phyloP scores from a whole-genome alignment of 2,329 filamentous ascomycete genomes.

The Xylariaceae sp. region DNA sequence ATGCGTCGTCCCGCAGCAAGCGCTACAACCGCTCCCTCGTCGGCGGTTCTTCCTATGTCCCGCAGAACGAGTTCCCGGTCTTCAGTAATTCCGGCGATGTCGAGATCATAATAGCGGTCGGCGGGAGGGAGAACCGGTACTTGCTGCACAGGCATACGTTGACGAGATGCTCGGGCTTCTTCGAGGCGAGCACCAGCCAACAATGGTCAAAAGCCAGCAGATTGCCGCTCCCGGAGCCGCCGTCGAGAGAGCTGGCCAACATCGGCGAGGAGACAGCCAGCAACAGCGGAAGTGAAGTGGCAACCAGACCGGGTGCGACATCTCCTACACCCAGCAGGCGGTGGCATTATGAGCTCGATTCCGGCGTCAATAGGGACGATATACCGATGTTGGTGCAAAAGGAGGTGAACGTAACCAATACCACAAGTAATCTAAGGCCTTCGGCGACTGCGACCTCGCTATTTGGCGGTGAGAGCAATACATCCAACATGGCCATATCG shows the following conservation, averaged over 20 bases:
- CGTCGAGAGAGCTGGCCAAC: conserved; percentile 47
- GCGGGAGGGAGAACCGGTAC: conserved; percentile 74
- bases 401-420: conserved; percentile 43
- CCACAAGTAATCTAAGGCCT: conserved; percentile 15
- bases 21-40: conserved; percentile 79
- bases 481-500: conserved; percentile 24
- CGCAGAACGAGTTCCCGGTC: conserved; percentile 88
- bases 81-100: conserved; percentile 90
- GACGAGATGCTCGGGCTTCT: conserved; percentile 88
- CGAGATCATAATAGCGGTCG: conserved; percentile 68
- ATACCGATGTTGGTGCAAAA: conserved; percentile 85
- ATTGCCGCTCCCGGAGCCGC: conserved; percentile 33
- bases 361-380: conserved; percentile 66
- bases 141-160: conserved; percentile 83
- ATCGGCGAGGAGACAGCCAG: conserved; percentile 46
- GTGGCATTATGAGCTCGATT: conserved; percentile 88
- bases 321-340: conserved; percentile 49
- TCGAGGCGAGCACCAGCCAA: conserved; percentile 77
- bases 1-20: conserved; percentile 51
- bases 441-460: conserved; percentile 42
- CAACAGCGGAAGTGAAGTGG: conserved; percentile 36
- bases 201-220: conserved; percentile 61
- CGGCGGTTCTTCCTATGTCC: conserved; percentile 63
- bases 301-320: conserved; percentile 36
- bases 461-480: conserved; percentile 54